These are phyloP conservation scores for Cladophialophora chaetospira DNA, from an alignment of 2,329 filamentous ascomycete genomes.

Conservation along the genomic window DNA sequence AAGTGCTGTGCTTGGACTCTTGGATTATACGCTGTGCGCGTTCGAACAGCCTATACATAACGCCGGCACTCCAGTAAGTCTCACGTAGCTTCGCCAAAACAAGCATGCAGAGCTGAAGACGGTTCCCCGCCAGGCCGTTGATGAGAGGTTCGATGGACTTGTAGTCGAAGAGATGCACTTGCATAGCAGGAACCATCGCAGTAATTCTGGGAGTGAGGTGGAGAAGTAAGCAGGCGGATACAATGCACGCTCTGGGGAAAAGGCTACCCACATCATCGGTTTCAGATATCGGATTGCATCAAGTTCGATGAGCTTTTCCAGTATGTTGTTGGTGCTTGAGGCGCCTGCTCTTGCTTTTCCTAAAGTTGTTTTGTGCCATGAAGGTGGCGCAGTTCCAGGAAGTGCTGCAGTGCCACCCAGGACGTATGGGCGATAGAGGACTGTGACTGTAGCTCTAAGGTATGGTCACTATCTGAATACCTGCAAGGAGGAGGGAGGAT, in stretches of 20 bases:
- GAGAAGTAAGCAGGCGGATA: constrained; percentile 27
- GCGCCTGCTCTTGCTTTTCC: background rate
- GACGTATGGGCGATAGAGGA: background rate
- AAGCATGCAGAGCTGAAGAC: constrained; percentile 12
- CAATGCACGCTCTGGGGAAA: background rate
- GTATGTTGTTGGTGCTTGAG: constrained; percentile 22
- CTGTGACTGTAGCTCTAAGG: background rate
- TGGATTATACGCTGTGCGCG: background rate
- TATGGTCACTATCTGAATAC: background rate
- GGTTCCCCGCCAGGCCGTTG: constrained; percentile 6
- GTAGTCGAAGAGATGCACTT: constrained; percentile 14
- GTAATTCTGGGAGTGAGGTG: constrained; percentile 23
- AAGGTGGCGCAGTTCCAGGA: background rate
- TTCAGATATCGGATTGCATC: constrained; percentile 34
- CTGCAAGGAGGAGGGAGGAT: background rate
- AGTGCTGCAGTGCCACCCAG: background rate
- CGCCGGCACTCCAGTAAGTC: constrained; percentile 19
- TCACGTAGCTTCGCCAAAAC: constrained; percentile 15
- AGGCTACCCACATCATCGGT: constrained; percentile 29
- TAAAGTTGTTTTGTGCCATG: background rate
- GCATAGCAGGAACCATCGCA: constrained; percentile 16
- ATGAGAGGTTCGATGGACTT: background rate
- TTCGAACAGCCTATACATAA: constrained; percentile 20
- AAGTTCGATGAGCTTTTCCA: constrained; percentile 22
- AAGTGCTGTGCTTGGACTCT: no score